Percentiles rank a stretch among this genome's conserved stretches.
Conservation (phyloP, 2,329 filamentous ascomycete genomes). For the Sarocladium oryzae region DNA sequence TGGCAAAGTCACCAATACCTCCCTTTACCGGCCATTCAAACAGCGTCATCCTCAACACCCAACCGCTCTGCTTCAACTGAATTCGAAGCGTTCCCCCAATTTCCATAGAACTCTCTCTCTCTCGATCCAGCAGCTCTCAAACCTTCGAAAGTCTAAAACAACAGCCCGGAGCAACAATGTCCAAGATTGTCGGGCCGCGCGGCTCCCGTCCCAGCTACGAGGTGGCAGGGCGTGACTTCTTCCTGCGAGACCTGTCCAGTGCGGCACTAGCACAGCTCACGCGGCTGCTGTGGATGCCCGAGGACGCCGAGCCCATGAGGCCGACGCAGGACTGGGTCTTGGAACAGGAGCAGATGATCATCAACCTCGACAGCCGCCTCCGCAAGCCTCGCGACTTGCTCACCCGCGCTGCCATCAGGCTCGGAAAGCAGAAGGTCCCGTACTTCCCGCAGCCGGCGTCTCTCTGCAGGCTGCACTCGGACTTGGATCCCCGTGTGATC, state of each 20-base stretch:
- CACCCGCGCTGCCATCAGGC: conserved; percentile 43
- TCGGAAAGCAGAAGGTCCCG: neutral
- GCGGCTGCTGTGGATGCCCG: conserved; percentile 26
- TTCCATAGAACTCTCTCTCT: too few species aligned
- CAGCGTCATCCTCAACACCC: too few species aligned
- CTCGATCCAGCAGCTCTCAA: too few species aligned
- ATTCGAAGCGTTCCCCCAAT: too few species aligned
- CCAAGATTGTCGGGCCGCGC: too few species aligned
- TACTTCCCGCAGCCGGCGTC: conserved; percentile 23
- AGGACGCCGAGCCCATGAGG: conserved; percentile 19
- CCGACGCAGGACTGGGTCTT: conserved; percentile 29
- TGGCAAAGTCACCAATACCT: too few species aligned
- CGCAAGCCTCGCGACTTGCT: conserved; percentile 4
- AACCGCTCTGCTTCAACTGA: too few species aligned
- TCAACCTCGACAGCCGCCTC: neutral
- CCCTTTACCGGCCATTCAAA: too few species aligned
- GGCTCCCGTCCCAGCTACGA: neutral
- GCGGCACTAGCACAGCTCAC: conserved; percentile 27
- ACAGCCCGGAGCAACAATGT: neutral
- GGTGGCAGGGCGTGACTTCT: conserved; percentile 12
- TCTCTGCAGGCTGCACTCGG: conserved; percentile 34
- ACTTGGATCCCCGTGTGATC: conserved; percentile 36
- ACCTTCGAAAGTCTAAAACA: too few species aligned
- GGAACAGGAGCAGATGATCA: conserved; percentile 22
- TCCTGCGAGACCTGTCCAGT: conserved; percentile 16